Conservation (phyloP, 306 rosid genomes). For the Medicago lupulina region DNA sequence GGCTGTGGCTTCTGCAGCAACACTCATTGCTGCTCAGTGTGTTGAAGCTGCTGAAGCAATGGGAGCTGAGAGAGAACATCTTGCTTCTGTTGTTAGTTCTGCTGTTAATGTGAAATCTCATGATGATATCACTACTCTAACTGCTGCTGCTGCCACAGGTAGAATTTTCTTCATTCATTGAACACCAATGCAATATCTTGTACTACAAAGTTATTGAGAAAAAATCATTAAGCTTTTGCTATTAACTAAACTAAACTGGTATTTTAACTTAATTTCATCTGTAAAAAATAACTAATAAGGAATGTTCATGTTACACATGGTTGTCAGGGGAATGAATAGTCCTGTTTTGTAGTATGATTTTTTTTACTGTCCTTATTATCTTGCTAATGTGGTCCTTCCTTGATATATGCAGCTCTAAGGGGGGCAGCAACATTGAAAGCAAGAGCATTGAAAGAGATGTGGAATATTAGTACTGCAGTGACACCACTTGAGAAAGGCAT, state of each 20-base stretch:
- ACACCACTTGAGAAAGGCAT: slow-evolving; percentile 79
- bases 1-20: slow-evolving; percentile 95
- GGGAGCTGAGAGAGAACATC: slow-evolving; percentile 95
- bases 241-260: too few relatives aligned
- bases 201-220: not conserved
- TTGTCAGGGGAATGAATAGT: not conserved
- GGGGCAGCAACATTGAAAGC: slow-evolving; percentile 96
- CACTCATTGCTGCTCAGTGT: slow-evolving; percentile 93
- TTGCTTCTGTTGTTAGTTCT: slow-evolving; percentile 84
- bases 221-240: too few relatives aligned
- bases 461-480: slow-evolving; percentile 76
- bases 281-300: not conserved
- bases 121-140: slow-evolving; percentile 89
- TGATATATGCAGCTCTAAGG: slow-evolving; percentile 69
- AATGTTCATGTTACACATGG: not conserved
- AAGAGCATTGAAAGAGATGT: slow-evolving; percentile 88
- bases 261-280: too few relatives aligned
- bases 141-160: slow-evolving; percentile 99
- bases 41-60: slow-evolving; percentile 94
- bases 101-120: slow-evolving; percentile 89
- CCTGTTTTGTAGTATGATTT: not conserved
- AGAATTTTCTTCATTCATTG: slow-evolving; percentile 15
- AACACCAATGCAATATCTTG: too few relatives aligned
- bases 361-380: not conserved
- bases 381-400: not conserved